These are phyloP conservation scores for Cucurbita ficifolia DNA, from an alignment of 306 rosid species.

Conservation along the genomic window DNA sequence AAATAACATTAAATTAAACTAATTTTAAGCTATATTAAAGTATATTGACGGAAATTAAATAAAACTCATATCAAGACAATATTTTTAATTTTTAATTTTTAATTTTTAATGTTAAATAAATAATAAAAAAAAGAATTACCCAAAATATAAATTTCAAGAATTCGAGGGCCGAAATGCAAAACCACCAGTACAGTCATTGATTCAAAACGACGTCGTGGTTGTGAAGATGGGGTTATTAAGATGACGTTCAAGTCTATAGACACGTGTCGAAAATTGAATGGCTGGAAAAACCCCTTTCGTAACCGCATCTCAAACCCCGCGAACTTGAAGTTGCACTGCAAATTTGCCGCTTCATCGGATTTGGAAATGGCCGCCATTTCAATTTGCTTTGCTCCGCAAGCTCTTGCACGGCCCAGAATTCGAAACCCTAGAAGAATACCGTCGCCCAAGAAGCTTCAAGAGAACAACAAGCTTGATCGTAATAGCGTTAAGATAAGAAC, in stretches of 20 bases:
- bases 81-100: no score
- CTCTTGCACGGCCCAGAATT: conserved; percentile 35
- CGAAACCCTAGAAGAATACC: conserved; percentile 21
- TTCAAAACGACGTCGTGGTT: not conserved
- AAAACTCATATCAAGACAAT: no score
- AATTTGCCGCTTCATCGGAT: not conserved
- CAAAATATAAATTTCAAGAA: not conserved
- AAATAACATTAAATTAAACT: no score
- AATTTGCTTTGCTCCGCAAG: conserved; percentile 31
- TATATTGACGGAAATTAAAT: no score
- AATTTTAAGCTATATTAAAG: no score
- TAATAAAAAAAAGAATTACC: not conserved
- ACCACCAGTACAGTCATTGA: not conserved
- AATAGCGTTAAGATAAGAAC: conserved; percentile 5
- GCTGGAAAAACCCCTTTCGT: not conserved
- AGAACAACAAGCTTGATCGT: conserved; percentile 14
- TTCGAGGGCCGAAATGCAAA: not conserved
- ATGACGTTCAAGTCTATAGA: not conserved
- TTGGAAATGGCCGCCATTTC: conserved; percentile 41
- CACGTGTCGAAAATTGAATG: not conserved
- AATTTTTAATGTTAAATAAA: no score
- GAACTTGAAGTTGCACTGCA: not conserved
- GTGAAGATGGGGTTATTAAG: no score
- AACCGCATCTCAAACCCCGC: not conserved
- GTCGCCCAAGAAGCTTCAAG: conserved; percentile 12